These are phyloP conservation scores for Penicillium sp. DNA, from an alignment of 2,329 filamentous ascomycete genomes.

Conservation along the genomic window DNA sequence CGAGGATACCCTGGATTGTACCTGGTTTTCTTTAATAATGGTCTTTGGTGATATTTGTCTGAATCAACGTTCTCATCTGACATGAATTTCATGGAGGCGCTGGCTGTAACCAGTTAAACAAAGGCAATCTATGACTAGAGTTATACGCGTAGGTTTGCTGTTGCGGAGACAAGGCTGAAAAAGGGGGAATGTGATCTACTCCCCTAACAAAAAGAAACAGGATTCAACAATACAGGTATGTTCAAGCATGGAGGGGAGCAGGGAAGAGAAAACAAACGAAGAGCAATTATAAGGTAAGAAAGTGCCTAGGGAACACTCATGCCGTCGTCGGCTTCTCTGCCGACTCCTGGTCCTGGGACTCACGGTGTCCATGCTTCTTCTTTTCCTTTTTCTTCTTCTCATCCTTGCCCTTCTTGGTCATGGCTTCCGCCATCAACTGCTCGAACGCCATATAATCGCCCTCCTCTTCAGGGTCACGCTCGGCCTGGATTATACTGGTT, in stretches of 20 bases:
- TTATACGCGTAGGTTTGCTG: not conserved
- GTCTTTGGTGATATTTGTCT: not conserved
- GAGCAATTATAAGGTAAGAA: not conserved
- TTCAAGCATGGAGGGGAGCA: constrained; percentile 3
- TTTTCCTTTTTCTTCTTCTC: constrained; percentile 69
- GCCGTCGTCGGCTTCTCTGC: not conserved
- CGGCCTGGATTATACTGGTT: constrained; percentile 58
- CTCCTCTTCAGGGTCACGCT: constrained; percentile 90
- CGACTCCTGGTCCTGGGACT: constrained; percentile 11
- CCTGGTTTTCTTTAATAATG: not conserved
- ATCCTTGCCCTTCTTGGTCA: constrained; percentile 84
- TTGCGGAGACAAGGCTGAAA: not conserved
- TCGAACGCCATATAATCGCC: constrained; percentile 99
- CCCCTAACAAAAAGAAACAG: not conserved
- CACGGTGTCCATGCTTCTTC: constrained; percentile 43
- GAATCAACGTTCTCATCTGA: not conserved
- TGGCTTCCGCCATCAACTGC: constrained; percentile 93
- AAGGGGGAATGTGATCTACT: not conserved
- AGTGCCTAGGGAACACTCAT: not conserved
- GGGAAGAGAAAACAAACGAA: not conserved
- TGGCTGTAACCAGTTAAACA: constrained; percentile 10
- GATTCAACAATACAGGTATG: constrained; percentile 10
- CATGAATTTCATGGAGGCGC: not conserved
- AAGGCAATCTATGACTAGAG: constrained; percentile 20
- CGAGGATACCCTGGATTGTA: not conserved